Evolutionary conservation across 2,329 filamentous ascomycete species (phyloP), one percentile per base, ranked within the genome.

Genomic region (Trichoderma atroviride): DNA sequence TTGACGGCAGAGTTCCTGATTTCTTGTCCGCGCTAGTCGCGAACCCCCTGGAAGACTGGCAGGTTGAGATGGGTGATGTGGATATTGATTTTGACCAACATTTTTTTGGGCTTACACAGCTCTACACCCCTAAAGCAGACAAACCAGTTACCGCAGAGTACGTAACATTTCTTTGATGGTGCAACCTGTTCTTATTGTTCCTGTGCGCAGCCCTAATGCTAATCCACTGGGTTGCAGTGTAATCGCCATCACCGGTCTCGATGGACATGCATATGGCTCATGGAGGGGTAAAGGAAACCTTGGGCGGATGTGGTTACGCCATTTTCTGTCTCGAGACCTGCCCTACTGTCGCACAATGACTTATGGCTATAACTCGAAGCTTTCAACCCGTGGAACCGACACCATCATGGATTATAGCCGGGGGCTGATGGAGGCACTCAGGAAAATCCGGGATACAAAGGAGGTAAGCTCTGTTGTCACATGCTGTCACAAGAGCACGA

Each of bases 51-150:
- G 16, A 57, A 57, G 29, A 35, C 19, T 57, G 29, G 29, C 19
- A 57, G 55, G 29, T 35, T 35, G 55, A 57, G 55, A 57, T 57
- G 55, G 29, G 55, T 22, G 16, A 57, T 57, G 55, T 57, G 55
- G 55, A 57, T 22, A 57, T 57, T 13, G 35, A 22, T 35, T 57
- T 57, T 57, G 29, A 57, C 29, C 29, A 57, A 11, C 29, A 57
- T n/a, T 57, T 57, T 11, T 35, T 35, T 35, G 55, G 55, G 29
- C 35, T 57, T 35, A 57, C 29, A 22, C 29, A 57, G 19, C 55
- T 57, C 29, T 57, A 57, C 29, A 35, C 55, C 5, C 29, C 16
- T 11, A 22, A 43, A 43, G n/a, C 16, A 43, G 40, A 43, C 16
- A 43, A 19, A 16, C 40, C 14, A 19, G 40, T 43, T 19, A 43